These are phyloP conservation scores for Hypoxylon subgilvum DNA, from an alignment of 495 filamentous ascomycete species.

Conservation along the genomic window DNA sequence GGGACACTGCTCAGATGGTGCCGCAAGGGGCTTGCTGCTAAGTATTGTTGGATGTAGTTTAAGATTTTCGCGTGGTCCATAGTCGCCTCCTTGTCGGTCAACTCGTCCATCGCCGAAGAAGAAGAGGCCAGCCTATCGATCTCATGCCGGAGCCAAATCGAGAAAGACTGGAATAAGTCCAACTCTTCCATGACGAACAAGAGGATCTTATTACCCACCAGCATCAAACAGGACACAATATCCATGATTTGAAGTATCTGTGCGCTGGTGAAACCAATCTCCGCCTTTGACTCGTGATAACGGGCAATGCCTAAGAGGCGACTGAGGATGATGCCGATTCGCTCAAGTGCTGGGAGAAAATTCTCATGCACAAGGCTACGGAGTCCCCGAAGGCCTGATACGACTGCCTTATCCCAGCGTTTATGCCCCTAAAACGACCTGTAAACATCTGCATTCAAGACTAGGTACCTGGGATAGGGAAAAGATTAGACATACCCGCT, in stretches of 20 bases:
- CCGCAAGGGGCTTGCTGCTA: slow-evolving; percentile 54
- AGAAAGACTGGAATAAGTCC: slow-evolving; percentile 77
- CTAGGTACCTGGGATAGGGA: background rate
- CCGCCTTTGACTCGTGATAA: slow-evolving; percentile 72
- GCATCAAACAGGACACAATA: slow-evolving; percentile 73
- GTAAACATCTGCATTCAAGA: slow-evolving; percentile 12
- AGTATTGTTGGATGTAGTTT: slow-evolving; percentile 58
- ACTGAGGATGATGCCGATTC: slow-evolving; percentile 80
- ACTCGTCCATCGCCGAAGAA: slow-evolving; percentile 56
- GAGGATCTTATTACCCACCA: slow-evolving; percentile 77
- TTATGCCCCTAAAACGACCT: slow-evolving; percentile 74
- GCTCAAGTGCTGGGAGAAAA: slow-evolving; percentile 83
- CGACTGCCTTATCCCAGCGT: slow-evolving; percentile 89
- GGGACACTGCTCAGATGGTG: slow-evolving; percentile 48
- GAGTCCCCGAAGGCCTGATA: slow-evolving; percentile 75
- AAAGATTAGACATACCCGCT: slow-evolving; percentile 65
- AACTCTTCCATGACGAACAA: slow-evolving; percentile 76
- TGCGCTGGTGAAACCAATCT: slow-evolving; percentile 65
- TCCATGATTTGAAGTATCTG: slow-evolving; percentile 64
- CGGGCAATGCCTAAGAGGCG: slow-evolving; percentile 84
- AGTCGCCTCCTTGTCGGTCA: slow-evolving; percentile 59
- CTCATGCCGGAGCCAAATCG: slow-evolving; percentile 81
- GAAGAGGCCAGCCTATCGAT: slow-evolving; percentile 68
- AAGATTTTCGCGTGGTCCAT: slow-evolving; percentile 62
- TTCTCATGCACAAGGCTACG: slow-evolving; percentile 81